Percentiles rank a stretch among this genome's conserved stretches.
phyloP scores from a whole-genome alignment of 2,329 filamentous ascomycete species.

The Apiospora sp. region DNA sequence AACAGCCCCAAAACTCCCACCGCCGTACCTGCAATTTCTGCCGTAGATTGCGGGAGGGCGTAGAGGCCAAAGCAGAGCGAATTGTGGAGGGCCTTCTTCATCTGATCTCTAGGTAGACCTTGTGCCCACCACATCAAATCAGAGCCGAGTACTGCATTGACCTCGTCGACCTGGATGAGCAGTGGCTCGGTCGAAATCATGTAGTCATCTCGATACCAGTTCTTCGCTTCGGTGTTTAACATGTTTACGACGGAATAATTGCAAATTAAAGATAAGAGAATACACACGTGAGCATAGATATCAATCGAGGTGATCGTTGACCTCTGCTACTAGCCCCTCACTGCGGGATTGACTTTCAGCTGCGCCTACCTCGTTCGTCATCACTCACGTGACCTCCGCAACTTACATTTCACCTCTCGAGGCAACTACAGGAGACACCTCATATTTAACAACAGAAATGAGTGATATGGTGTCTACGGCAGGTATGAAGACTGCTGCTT shows the following conservation, averaged over 20 bases:
- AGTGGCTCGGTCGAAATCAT: constrained; percentile 67
- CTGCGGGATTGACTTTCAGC: neutral
- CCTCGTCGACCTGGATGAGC: constrained; percentile 60
- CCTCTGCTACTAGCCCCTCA: neutral
- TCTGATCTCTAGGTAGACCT: constrained; percentile 54
- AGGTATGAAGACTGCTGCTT: neutral
- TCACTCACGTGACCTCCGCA: constrained; percentile 4
- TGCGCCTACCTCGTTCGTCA: neutral
- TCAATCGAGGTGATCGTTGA: neutral
- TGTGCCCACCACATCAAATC: constrained; percentile 70
- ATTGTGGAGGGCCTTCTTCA: constrained; percentile 62
- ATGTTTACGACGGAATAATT: neutral
- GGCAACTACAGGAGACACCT: neutral
- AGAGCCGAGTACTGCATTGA: constrained; percentile 63
- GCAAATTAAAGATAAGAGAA: neutral
- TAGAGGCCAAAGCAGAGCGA: constrained; percentile 70
- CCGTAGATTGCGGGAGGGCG: constrained; percentile 42
- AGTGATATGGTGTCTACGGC: neutral
- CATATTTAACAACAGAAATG: neutral
- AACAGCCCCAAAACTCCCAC: neutral
- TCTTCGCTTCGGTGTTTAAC: constrained; percentile 39
- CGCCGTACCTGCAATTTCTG: constrained; percentile 42
- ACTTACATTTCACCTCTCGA: neutral
- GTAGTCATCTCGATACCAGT: constrained; percentile 63
- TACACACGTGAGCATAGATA: too few species aligned